Percentiles rank a stretch among this genome's conserved stretches.
phyloP scores from a whole-genome alignment of 192 early-diverging fungal genomes.

The Oehlia diaphana region DNA sequence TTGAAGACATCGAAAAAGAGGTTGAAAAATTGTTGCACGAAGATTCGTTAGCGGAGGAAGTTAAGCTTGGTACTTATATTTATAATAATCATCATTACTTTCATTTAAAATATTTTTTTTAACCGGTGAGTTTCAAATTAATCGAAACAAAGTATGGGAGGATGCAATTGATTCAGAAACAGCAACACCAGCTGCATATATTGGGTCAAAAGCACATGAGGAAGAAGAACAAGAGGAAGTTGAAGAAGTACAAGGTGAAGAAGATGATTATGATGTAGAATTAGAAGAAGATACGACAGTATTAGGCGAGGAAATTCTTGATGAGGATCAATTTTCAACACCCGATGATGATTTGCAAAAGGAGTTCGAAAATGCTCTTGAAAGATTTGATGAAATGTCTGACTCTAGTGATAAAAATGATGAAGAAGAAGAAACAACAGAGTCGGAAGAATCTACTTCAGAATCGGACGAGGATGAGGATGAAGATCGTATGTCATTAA shows the following conservation, averaged over 20 bases:
- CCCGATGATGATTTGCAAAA: conserved; percentile 16
- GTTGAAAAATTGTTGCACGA: conserved; percentile 76
- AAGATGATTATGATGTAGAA: conserved; percentile 43
- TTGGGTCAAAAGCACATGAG: conserved; percentile 42
- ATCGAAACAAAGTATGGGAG: conserved; percentile 37
- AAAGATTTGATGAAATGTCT: neutral
- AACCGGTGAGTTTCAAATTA: conserved; percentile 32
- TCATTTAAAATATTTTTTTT: conserved; percentile 27
- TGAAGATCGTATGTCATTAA: conserved; percentile 28
- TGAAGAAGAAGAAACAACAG: conserved; percentile 44
- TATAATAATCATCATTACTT: conserved; percentile 13
- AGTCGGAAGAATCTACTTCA: conserved; percentile 42
- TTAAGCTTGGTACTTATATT: conserved; percentile 56
- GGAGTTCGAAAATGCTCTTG: conserved; percentile 6
- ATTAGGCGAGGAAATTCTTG: conserved; percentile 40
- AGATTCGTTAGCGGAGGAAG: conserved; percentile 71
- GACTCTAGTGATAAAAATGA: conserved; percentile 42
- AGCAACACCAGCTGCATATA: conserved; percentile 44
- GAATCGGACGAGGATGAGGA: conserved; percentile 46
- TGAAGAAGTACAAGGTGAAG: conserved; percentile 44
- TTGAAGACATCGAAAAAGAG: conserved; percentile 82
- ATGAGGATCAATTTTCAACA: neutral
- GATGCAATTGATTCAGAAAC: conserved; percentile 37
- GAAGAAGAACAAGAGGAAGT: conserved; percentile 41
- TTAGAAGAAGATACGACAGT: conserved; percentile 45